Base-by-base conservation (phyloP, 208 protist species). In the Wallacemonas sp. region DNA sequence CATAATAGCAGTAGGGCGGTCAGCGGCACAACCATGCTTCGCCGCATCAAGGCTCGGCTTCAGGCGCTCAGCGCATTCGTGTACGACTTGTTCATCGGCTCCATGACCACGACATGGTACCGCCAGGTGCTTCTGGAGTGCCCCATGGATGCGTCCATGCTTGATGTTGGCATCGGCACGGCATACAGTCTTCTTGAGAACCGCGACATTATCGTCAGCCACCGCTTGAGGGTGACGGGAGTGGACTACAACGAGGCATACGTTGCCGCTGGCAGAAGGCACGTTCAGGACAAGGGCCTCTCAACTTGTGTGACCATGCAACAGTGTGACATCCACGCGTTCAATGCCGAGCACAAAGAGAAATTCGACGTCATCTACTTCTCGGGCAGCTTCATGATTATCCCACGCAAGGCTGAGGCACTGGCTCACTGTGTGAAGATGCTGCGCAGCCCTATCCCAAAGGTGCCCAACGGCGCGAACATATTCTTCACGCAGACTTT, bases 401-500 rank as follows among this genome's bases (percentile, higher is more conserved):
- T 92, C 36, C 81, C 81, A 9, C 63, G 81, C 13, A 55, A 82
- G 52, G 38, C 61, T 9, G 73, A 82, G 19, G 85, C 87, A 21
- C 66, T 95, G 34, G 59, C 53, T 46, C 76, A 85, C 69, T 86
- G 78, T 39, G 80, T 78, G 38, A 61, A 71, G 34, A 91, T 92
- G 81, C 70, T 92, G 29, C 80, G 79, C 29, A 72, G 70, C 46
- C 68, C 83, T 1, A 67, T 73, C 2, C 65, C 79, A 19, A 74
- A 76, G 30, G 75, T 70, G 1, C 76, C 68, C 2, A 65, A 76
- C 45, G 74, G 66, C 17, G 71, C 81, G 32, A 80, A 80, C 46
- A 77, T 93, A 19, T 92, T 80, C 65, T 91, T 95, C 58, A 92
- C 86, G 13, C 85, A 89, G 59, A 92, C 82, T 1, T 91, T 91